Evolutionary conservation across 805 yeast species (phyloP).

Genomic region (Lipomyces sp.): DNA sequence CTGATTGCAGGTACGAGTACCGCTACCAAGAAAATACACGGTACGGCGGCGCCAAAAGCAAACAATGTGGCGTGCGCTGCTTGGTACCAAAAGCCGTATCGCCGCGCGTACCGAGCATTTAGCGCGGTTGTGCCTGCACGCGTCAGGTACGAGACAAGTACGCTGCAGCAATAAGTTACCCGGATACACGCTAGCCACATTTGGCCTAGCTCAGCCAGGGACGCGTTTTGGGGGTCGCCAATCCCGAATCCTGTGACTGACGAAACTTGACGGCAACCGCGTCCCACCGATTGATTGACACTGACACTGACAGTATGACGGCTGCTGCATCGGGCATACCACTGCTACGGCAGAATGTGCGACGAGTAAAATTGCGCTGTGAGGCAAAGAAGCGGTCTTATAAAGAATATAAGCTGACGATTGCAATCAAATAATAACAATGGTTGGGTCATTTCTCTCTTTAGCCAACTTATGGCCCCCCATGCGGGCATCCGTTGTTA

Average conservation of each 20-base stretch:
- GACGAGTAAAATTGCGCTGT: too few relatives aligned
- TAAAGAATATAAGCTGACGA: too few relatives aligned
- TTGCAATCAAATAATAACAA: too few relatives aligned
- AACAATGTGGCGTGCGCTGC: not conserved
- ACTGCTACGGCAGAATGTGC: too few relatives aligned
- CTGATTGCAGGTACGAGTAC: not conserved
- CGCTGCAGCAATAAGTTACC: not conserved
- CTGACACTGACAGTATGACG: constrained; percentile 4
- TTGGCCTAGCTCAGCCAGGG: not conserved
- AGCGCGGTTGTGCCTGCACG: not conserved
- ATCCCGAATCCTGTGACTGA: not conserved
- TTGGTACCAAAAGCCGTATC: too few relatives aligned
- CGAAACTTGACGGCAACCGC: not conserved
- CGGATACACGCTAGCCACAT: not conserved
- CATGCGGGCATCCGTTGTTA: too few relatives aligned
- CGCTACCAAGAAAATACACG: not conserved
- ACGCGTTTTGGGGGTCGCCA: not conserved
- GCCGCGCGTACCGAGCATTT: not conserved
- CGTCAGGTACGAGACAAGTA: not conserved
- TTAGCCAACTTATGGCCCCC: too few relatives aligned
- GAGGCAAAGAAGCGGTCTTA: too few relatives aligned
- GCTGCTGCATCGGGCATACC: too few relatives aligned
- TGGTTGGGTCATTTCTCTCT: too few relatives aligned
- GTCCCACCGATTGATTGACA: not conserved
- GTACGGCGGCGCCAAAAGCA: not conserved